Percentiles rank a stretch among this genome's conserved stretches.
Evolutionary conservation across 352 stramenopile genomes (phyloP).

Genomic region (Plasmopara viticola): DNA sequence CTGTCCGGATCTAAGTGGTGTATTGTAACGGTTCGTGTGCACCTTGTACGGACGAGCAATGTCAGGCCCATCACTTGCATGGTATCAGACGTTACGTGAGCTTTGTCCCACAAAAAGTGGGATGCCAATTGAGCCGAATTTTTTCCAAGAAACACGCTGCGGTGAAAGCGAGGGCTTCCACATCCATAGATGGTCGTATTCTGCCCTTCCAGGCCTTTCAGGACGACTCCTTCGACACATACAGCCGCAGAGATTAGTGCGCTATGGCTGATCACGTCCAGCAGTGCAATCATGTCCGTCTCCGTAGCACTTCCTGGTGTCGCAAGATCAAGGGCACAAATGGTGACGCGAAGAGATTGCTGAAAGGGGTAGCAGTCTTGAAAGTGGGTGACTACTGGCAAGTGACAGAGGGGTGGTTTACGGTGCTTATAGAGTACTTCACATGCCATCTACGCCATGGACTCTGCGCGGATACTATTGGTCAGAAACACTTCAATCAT

Average conservation of each 20-base stretch:
- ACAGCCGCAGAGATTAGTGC: slow-evolving; percentile 30
- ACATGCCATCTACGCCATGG: slow-evolving; percentile 47
- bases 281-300: slow-evolving; percentile 30
- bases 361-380: slow-evolving; percentile 28
- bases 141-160: slow-evolving; percentile 25
- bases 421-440: slow-evolving; percentile 38
- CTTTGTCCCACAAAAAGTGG: slow-evolving; percentile 23
- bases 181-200: slow-evolving; percentile 31
- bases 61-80: slow-evolving; percentile 29
- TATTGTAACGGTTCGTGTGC: slow-evolving; percentile 17
- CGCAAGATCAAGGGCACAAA: slow-evolving; percentile 5
- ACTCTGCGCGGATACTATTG: slow-evolving; percentile 38
- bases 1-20: slow-evolving; percentile 3
- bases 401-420: slow-evolving; percentile 46
- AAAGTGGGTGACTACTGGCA: slow-evolving; percentile 41
- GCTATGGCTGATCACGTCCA: slow-evolving; percentile 56
- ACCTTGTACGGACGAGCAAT: slow-evolving; percentile 31
- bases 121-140: slow-evolving; percentile 8
- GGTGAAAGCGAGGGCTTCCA: slow-evolving; percentile 28
- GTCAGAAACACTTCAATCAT: slow-evolving; percentile 36
- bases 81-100: slow-evolving; percentile 21
- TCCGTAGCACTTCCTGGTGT: slow-evolving; percentile 33
- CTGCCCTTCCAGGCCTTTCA: slow-evolving; percentile 21
- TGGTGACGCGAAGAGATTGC: neutral
- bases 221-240: slow-evolving; percentile 44